Evolutionary conservation across 2,329 filamentous ascomycete genomes (phyloP), one percentile per base, ranked within the genome.

Genomic region (Stylonectria norvegica): DNA sequence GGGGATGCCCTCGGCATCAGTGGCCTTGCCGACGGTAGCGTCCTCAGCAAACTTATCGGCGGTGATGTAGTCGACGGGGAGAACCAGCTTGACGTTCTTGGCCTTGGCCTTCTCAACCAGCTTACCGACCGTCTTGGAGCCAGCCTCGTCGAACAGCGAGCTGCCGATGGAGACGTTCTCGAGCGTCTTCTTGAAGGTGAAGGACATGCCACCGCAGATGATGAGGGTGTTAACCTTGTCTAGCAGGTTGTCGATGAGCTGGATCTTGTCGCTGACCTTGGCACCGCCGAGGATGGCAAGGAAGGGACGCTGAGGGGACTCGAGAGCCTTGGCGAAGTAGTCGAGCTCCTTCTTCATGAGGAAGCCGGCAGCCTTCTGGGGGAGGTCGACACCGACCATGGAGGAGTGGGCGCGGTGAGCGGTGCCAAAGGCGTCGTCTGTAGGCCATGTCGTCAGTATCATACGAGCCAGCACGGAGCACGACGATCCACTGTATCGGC

Each of bases 311-410:
- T 94, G 78, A 48, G 93, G 93, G 58, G 79, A 82, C 76, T 98
- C 93, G 47, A 98, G 86, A 27, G 89, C 93, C 76, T 96, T 81
- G 52, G 93, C 93, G 65, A 98, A 98, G 83, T 98, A 98, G 66
- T 98, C 93, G 50, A 98, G 86, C 73, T 98, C 93, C 79, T 97
- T 98, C 86, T 98, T 98, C 78, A 98, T 89, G 62, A 98, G 83
- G 83, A 96, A 98, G 49, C 93, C 93, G 42, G 91, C 88, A 8
- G 93, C 93, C 78, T 95, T 96, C 69, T 97, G 89, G 56, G 91
- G 90, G 34, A 98, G 85, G 55, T 96, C 83, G 51, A 96, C 79
- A 61, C 93, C 93, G 60, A 98, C 93, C 93, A 98, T 98, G 68
- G 91, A 97, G 69, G 89, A 96, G 81, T 98, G 93, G 34, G 88